Evolutionary conservation across 2,329 filamentous ascomycete species (phyloP), one percentile per base, ranked within the genome.

Genomic region (Chrysosporium keratinophilum): DNA sequence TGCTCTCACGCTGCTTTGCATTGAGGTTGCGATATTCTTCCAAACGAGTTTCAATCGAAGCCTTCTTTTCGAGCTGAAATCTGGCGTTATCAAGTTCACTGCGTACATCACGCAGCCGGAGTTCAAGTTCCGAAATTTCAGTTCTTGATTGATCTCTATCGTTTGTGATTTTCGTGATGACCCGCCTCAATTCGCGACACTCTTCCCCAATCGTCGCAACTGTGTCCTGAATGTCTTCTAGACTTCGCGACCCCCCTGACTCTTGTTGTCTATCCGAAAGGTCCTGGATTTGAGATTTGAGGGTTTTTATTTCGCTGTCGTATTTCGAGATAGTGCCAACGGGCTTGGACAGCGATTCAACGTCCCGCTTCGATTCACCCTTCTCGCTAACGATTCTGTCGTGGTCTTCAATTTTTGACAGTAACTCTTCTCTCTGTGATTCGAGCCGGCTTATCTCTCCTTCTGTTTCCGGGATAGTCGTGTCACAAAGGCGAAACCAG

Each of bases 201-300:
- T 87, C 81, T 56, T 89, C 87, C 17, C 78, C 79, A 54, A 84
- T 77, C 15, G 74, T 71, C 46, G 81, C 81, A 57, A 89, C 80
- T 46, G 89, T 80, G 51, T 87, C 83, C 61, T 93, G 86, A 51
- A 97, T 89, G 60, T 93, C 87, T 52, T 95, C 87, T 5, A 88
- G 78, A 31, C 86, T 87, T 57, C 87, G 81, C 12, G 80, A 78
- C 9, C 77, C 68, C 11, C 80, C 79, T 23, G 78, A 76, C 12
- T 83, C 80, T 63, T 85, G 82, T 64, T 96, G 86, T 60, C 89
- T 88, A 7, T 82, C 82, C 55, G 81, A 76, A 48, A 95, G 79
- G 52, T 86, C 82, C 54, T 84, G 76, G 48, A 96, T 84, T 66
- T 95, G 85, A 39, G 72, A 71, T 62, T 87, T 80, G 4, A 87